Conservation (phyloP, 179 eudicot genomes). For the Vitellaria paradoxa region DNA sequence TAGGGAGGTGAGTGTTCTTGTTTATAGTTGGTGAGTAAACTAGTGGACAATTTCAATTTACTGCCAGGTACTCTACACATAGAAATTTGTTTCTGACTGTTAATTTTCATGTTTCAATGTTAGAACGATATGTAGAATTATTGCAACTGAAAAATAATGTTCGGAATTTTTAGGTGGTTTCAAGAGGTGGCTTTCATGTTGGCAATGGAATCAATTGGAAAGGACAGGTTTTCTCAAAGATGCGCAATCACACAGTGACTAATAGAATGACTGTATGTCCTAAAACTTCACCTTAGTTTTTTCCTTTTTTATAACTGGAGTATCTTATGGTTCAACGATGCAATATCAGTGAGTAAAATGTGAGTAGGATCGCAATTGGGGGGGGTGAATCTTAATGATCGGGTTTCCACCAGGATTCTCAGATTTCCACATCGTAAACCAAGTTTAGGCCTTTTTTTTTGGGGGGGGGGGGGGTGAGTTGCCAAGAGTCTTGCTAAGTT, state of each 20-base stretch:
- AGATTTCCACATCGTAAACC: background rate
- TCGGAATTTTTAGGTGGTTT: constrained; percentile 63
- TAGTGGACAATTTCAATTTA: background rate
- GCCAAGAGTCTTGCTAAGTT: background rate
- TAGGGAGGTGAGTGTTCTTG: constrained; percentile 63
- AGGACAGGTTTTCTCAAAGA: constrained; percentile 98
- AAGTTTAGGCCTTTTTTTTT: background rate
- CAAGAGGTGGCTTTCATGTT: constrained; percentile 97
- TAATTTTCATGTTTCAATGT: background rate
- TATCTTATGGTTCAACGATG: background rate
- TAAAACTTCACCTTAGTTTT: background rate
- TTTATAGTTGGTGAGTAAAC: background rate
- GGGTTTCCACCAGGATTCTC: background rate
- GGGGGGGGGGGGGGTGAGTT: too few species aligned
- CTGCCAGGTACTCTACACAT: background rate
- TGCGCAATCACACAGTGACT: constrained; percentile 92
- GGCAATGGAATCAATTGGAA: constrained; percentile 99
- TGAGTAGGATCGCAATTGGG: background rate
- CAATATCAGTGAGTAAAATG: background rate
- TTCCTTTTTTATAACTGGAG: background rate
- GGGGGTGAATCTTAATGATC: constrained; percentile 3
- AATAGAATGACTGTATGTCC: constrained; percentile 92
- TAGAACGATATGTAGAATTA: background rate
- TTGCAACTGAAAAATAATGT: background rate
- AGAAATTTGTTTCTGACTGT: background rate